A percentile compares a stretch with the other conserved stretches of the same genome.
phyloP scores from a whole-genome alignment of 2,329 filamentous ascomycete genomes.

The Talaromyces sp. region DNA sequence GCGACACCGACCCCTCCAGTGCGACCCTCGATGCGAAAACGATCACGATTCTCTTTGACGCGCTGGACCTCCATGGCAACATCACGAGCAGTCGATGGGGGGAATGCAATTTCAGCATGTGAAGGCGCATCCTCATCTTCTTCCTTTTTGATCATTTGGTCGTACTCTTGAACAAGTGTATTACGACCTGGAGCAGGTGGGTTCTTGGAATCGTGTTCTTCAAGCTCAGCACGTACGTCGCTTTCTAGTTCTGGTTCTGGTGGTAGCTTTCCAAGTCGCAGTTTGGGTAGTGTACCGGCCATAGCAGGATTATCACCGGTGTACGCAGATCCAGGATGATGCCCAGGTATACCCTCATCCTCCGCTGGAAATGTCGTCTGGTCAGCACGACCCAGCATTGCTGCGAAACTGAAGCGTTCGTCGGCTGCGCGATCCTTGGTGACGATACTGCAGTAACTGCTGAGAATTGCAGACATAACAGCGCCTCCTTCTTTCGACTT shows the following conservation, averaged over 20 bases:
- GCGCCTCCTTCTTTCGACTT: constrained; percentile 77
- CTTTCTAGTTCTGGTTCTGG: constrained; percentile 78
- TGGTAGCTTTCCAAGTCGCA: constrained; percentile 77
- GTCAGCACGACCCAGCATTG: constrained; percentile 55
- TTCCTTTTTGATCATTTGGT: constrained; percentile 82
- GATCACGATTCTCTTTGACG: constrained; percentile 85
- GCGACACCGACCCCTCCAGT: constrained; percentile 79
- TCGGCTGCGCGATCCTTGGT: constrained; percentile 57
- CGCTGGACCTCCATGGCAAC: constrained; percentile 93
- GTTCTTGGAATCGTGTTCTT: constrained; percentile 75
- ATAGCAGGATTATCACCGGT: constrained; percentile 55
- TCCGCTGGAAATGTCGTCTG: constrained; percentile 59
- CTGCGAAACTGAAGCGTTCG: constrained; percentile 58
- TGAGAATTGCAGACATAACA: constrained; percentile 71
- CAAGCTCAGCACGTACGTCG: constrained; percentile 81
- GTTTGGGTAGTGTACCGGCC: constrained; percentile 55
- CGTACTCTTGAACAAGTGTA: constrained; percentile 82
- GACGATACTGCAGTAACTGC: constrained; percentile 56
- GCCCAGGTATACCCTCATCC: constrained; percentile 67
- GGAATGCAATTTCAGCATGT: constrained; percentile 76
- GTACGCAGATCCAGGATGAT: constrained; percentile 62
- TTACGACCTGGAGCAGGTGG: constrained; percentile 67
- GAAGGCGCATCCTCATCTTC: constrained; percentile 79
- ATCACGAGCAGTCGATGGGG: constrained; percentile 82
- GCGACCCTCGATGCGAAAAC: constrained; percentile 80